These are phyloP conservation scores for Rhizopus arrhizus DNA, from an alignment of 371 early-diverging fungal genomes.

Conservation along the genomic window DNA sequence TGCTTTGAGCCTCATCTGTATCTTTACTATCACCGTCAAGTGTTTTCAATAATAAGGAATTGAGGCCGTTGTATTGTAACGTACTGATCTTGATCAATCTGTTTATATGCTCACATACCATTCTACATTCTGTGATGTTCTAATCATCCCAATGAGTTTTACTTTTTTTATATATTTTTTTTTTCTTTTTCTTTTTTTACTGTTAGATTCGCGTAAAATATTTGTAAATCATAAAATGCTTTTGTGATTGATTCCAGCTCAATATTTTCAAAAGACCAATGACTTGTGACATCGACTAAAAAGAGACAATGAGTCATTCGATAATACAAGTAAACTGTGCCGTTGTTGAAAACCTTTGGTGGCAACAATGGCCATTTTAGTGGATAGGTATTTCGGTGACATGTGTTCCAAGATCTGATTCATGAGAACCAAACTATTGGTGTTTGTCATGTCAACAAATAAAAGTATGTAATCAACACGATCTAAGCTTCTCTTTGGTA, in stretches of 20 bases:
- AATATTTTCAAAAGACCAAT: slow-evolving; percentile 21
- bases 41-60: slow-evolving; percentile 5
- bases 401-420: slow-evolving; percentile 15
- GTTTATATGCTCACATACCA: slow-evolving; percentile 14
- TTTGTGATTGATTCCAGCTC: slow-evolving; percentile 11
- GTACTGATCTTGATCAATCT: slow-evolving; percentile 17
- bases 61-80: slow-evolving; percentile 12
- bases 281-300: slow-evolving; percentile 28
- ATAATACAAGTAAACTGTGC: not conserved
- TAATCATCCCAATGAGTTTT: not conserved
- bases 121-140: slow-evolving; percentile 12
- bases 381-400: slow-evolving; percentile 20
- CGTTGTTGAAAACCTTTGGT: slow-evolving; percentile 34
- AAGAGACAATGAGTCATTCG: not conserved
- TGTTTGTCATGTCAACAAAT: slow-evolving; percentile 38
- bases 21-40: not conserved
- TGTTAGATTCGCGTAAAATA: slow-evolving; percentile 31
- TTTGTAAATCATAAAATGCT: slow-evolving; percentile 14
- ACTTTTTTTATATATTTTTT: not conserved
- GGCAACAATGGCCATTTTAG: slow-evolving; percentile 29
- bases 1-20: not conserved
- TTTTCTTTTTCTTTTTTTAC: slow-evolving; percentile 8
- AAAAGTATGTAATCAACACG: slow-evolving; percentile 34
- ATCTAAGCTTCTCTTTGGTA: slow-evolving; percentile 15
- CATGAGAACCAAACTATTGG: slow-evolving; percentile 18